phyloP scores from a whole-genome alignment of 768 basidiomycete species.

The Russula virescens region DNA sequence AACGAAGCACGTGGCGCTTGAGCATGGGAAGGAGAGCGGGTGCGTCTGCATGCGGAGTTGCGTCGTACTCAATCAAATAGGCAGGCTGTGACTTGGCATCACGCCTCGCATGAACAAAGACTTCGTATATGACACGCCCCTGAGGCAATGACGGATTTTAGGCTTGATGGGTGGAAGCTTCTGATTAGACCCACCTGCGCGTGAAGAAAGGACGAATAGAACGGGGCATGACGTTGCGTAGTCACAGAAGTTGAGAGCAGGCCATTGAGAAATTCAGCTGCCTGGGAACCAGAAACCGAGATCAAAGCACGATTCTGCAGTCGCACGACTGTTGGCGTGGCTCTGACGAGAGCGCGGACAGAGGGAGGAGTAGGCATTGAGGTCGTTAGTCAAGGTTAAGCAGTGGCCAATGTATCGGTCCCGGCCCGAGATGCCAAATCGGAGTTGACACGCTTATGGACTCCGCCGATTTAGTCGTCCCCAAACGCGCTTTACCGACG shows the following conservation, averaged over 20 bases:
- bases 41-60: constrained; percentile 40
- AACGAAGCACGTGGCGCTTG: constrained; percentile 80
- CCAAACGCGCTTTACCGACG: background rate
- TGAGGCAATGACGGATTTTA: constrained; percentile 31
- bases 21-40: constrained; percentile 62
- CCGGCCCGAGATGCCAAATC: background rate
- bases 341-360: constrained; percentile 41
- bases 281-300: constrained; percentile 75
- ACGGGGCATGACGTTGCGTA: constrained; percentile 42
- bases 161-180: constrained; percentile 11
- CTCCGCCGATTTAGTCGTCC: background rate
- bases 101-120: constrained; percentile 70
- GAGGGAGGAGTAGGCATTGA: constrained; percentile 34
- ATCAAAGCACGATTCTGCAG: constrained; percentile 63
- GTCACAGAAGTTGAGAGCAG: constrained; percentile 51
- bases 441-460: constrained; percentile 20
- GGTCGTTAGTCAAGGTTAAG: no score
- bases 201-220: constrained; percentile 70
- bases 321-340: constrained; percentile 44
- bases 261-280: constrained; percentile 77
- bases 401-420: no score
- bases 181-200: constrained; percentile 53
- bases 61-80: constrained; percentile 70
- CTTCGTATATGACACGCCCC: constrained; percentile 88
- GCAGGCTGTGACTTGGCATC: constrained; percentile 40